Base-by-base conservation (phyloP, 1,284 basidiomycete species). In the Boletellus deceptivus region DNA sequence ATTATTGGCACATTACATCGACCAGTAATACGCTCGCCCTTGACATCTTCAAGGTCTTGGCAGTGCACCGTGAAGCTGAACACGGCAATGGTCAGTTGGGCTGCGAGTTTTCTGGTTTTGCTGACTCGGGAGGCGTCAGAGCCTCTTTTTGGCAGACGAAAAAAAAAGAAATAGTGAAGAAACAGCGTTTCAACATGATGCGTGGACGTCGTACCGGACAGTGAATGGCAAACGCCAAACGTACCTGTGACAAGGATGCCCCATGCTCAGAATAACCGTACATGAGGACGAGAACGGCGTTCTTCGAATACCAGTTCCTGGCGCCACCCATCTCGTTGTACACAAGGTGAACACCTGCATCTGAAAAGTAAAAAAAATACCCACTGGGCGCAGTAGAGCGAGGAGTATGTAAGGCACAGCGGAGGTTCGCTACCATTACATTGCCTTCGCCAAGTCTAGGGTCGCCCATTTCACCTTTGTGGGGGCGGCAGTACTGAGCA, bases 41-140 rank as follows among this genome's bases (percentile, higher is more conserved):
- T 56, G 7, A 62, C 52, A 49, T 75, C 74, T 27, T 69, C 64
- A 47, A 75, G 75, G 52, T 75, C 73, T 52, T 75, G 73, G 6
- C 70, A 64, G 31, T 75, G 72, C 11, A 73, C 68, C 0, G 74
- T 75, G 0, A 70, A 70, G 2, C 64, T 45, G 38, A 67, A 67
- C 22, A 64, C 58, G 0, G 57, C 55, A 2, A 65, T 49, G 4
- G 61, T 69, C 25, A 69, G 44, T 4, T 62, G 63, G 6, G 62
- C 42, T 0, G 66, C 64, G 3, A 66, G 49, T 33, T 51, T 54
- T 2, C 52, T 59, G 1, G 64, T 67, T 27, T 56, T 38, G 20
- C 55, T 64, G 20, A 67, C 36, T n/a, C 13, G 16, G 14, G 42
- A 34, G 11, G 7, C 11, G 34, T 27, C n/a, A n/a, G n/a, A n/a